These are phyloP conservation scores for Eucalyptus globulus DNA, from an alignment of 345 rosid genomes.

Conservation along the genomic window DNA sequence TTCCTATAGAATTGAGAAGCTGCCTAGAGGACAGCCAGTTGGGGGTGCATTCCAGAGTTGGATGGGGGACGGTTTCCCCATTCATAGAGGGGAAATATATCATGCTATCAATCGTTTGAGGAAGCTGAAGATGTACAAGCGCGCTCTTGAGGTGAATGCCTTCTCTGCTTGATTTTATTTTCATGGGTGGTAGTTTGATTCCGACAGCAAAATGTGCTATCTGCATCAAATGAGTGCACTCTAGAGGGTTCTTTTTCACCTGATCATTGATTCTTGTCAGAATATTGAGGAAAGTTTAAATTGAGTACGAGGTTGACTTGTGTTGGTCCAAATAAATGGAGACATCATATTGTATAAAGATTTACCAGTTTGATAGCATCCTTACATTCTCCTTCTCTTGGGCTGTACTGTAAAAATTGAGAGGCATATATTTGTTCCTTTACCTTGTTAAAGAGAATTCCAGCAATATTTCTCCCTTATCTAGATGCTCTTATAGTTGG, in stretches of 20 bases:
- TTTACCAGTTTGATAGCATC: not conserved
- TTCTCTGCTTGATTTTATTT: not conserved
- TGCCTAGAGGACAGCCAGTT: conserved; percentile 42
- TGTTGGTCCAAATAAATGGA: not conserved
- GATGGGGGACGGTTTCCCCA: conserved; percentile 78
- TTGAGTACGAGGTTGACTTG: not conserved
- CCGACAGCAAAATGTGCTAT: not conserved
- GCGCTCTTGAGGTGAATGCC: conserved; percentile 58
- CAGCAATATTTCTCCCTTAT: not conserved
- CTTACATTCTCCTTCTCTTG: not conserved
- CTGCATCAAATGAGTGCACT: no score
- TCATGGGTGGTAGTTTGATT: not conserved
- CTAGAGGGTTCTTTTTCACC: not conserved
- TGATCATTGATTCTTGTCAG: not conserved
- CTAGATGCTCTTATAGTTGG: not conserved
- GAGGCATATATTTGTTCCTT: not conserved
- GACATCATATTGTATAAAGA: not conserved
- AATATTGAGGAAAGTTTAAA: not conserved
- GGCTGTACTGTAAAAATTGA: not conserved
- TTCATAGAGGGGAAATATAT: conserved; percentile 67
- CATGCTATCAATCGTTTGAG: conserved; percentile 75
- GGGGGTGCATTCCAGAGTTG: conserved; percentile 74
- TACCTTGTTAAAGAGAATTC: not conserved
- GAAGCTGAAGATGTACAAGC: conserved; percentile 55
- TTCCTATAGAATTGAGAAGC: conserved; percentile 68